Conservation (phyloP, 805 yeast species). For the Candida succiphila region DNA sequence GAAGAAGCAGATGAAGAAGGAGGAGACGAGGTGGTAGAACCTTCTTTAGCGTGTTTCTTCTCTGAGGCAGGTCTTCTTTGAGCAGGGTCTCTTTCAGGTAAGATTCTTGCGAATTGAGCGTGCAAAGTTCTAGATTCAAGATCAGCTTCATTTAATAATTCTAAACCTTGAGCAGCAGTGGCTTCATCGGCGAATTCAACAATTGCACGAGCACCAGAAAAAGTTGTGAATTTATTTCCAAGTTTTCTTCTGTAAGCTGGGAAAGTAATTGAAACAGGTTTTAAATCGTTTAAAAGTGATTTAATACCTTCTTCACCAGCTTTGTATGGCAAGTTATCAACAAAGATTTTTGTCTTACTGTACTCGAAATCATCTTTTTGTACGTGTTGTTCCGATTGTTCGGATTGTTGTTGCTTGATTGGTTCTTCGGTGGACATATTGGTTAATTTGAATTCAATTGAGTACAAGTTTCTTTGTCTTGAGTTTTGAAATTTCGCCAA, state of each 20-base stretch:
- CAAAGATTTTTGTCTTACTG: conserved; percentile 23
- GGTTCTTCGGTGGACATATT: no score
- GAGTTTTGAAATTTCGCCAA: no score
- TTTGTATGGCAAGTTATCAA: conserved; percentile 34
- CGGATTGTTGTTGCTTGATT: no score
- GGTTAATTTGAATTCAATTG: no score
- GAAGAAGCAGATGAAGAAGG: conserved; percentile 6
- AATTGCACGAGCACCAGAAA: conserved; percentile 30
- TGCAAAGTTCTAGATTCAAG: no score
- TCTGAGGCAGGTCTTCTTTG: conserved; percentile 45
- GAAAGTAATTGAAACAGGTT: conserved; percentile 21
- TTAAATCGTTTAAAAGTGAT: conserved; percentile 25
- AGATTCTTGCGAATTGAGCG: no score
- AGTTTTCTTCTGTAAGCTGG: conserved; percentile 16
- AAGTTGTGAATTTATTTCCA: conserved; percentile 8
- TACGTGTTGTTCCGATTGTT: no score
- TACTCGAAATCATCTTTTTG: no score
- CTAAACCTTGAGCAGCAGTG: conserved; percentile 55
- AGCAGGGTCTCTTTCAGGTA: conserved; percentile 30
- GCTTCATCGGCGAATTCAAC: conserved; percentile 51
- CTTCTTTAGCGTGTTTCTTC: no score
- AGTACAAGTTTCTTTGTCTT: no score
- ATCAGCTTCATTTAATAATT: conserved; percentile 9
- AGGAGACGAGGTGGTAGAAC: no score
- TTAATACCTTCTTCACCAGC: conserved; percentile 35